A percentile compares a stretch with the other conserved stretches of the same genome.
These are phyloP conservation scores for Drechslerella dactyloides DNA, from an alignment of 2,329 filamentous ascomycete genomes.

Conservation along the genomic window DNA sequence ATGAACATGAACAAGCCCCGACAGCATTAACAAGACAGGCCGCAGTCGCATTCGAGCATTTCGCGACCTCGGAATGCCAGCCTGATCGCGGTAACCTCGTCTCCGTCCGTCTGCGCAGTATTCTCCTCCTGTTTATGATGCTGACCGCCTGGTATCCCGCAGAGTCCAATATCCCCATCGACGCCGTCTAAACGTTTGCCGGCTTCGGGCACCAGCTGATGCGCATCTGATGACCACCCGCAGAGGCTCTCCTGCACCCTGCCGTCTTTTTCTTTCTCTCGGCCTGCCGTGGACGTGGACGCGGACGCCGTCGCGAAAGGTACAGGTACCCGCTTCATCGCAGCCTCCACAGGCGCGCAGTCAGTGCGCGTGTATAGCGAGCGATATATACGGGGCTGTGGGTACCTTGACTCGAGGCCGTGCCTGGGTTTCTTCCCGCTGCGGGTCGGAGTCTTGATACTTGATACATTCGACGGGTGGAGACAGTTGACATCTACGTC, in stretches of 20 bases:
- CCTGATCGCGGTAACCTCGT: background rate
- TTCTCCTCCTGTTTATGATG: too few relatives aligned
- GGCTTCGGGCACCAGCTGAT: conserved; percentile 24
- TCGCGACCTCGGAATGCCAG: background rate
- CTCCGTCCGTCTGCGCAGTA: too few relatives aligned
- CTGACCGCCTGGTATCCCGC: too few relatives aligned
- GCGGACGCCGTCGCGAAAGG: too few relatives aligned
- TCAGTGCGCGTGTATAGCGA: background rate
- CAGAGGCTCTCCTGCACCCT: background rate
- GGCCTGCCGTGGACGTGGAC: too few relatives aligned
- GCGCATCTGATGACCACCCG: conserved; percentile 31
- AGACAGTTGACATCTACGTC: too few relatives aligned
- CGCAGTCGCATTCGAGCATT: conserved; percentile 5
- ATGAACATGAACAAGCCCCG: too few relatives aligned
- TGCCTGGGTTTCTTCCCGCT: background rate
- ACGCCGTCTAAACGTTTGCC: background rate
- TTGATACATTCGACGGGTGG: too few relatives aligned
- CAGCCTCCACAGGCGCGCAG: background rate
- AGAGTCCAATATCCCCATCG: too few relatives aligned
- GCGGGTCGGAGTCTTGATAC: background rate
- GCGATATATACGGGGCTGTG: too few relatives aligned
- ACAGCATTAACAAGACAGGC: background rate
- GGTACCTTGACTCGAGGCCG: background rate
- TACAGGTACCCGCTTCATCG: background rate
- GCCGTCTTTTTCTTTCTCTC: too few relatives aligned